phyloP scores from a whole-genome alignment of 1,284 basidiomycete genomes.

The Trametes hirsuta region DNA sequence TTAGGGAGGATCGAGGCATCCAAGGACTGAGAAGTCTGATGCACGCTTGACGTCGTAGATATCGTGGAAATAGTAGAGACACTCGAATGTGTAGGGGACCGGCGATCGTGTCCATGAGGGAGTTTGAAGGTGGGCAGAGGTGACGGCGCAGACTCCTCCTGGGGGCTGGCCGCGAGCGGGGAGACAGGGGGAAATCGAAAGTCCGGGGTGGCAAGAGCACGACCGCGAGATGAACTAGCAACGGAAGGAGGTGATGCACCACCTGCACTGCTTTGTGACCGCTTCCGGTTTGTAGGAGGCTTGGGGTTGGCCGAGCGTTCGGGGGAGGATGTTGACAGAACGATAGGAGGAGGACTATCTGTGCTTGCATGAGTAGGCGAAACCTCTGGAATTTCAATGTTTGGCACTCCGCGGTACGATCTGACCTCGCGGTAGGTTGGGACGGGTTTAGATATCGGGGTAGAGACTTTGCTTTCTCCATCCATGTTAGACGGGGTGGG shows the following conservation, averaged over 20 bases:
- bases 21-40: constrained; percentile 57
- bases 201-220: constrained; percentile 46
- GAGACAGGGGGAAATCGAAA: constrained; percentile 45
- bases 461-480: neutral
- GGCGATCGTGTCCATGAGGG: constrained; percentile 29
- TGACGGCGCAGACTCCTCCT: constrained; percentile 3
- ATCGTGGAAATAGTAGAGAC: constrained; percentile 36
- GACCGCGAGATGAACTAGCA: constrained; percentile 30
- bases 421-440: constrained; percentile 43
- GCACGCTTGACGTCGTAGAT: constrained; percentile 37
- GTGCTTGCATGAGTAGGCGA: constrained; percentile 11
- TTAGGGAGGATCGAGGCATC: constrained; percentile 46
- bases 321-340: constrained; percentile 32
- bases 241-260: constrained; percentile 29
- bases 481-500: constrained; percentile 8
- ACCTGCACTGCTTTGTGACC: constrained; percentile 48
- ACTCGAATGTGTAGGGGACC: constrained; percentile 41
- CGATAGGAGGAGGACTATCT: constrained; percentile 28
- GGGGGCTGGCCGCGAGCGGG: constrained; percentile 8
- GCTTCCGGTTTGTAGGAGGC: constrained; percentile 39
- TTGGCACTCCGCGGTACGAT: constrained; percentile 41
- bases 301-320: constrained; percentile 24
- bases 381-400: constrained; percentile 43
- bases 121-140: constrained; percentile 26
- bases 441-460: constrained; percentile 13